Conservation (phyloP, 371 early-diverging fungal genomes). For the Rhizopus sp. region DNA sequence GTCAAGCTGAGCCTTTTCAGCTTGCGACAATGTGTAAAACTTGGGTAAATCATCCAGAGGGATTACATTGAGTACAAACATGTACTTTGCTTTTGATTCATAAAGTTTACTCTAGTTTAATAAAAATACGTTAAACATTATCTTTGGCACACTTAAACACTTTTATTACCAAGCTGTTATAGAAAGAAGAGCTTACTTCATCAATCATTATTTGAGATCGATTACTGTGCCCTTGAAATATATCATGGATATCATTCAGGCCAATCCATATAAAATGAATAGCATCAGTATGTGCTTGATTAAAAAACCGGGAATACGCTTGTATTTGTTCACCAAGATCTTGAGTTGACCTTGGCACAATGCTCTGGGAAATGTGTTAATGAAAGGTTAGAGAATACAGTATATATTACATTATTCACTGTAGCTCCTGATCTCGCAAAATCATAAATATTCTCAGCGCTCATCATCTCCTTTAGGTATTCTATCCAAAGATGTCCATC, state of each 20-base stretch:
- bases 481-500: constrained; percentile 22
- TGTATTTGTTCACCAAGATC: constrained; percentile 10
- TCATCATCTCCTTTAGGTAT: constrained; percentile 5
- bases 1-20: constrained; percentile 2
- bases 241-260: constrained; percentile 17
- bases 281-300: neutral
- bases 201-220: neutral
- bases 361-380: neutral
- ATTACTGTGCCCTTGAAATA: constrained; percentile 1
- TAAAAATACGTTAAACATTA: neutral
- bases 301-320: neutral
- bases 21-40: constrained; percentile 1
- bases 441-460: constrained; percentile 7
- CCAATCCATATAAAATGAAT: constrained; percentile 21
- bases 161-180: neutral
- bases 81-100: constrained; percentile 6
- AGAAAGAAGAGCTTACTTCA: neutral
- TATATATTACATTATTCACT: constrained; percentile 13
- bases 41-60: constrained; percentile 13
- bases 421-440: constrained; percentile 24
- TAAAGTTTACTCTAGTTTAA: constrained; percentile 5
- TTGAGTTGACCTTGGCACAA: constrained; percentile 7
- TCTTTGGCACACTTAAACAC: neutral
- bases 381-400: neutral
- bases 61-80: constrained; percentile 13